phyloP scores from a whole-genome alignment of 2,329 filamentous ascomycete genomes.

The Aspergillus viridinutans region DNA sequence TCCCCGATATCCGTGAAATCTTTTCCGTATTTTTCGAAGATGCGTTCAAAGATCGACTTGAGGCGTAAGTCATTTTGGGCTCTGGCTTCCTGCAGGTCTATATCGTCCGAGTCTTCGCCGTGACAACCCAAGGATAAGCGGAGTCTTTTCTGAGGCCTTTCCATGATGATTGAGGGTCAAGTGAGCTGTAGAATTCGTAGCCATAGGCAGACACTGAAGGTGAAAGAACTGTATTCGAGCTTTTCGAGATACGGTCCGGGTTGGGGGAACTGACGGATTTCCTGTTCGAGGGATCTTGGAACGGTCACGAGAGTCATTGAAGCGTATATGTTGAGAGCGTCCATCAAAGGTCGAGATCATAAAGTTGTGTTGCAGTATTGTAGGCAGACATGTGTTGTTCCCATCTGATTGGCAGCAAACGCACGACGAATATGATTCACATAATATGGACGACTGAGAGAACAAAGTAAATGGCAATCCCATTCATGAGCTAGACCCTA shows the following conservation, averaged over 20 bases:
- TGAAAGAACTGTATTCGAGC: neutral
- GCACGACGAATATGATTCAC: neutral
- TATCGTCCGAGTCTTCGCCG: constrained; percentile 31
- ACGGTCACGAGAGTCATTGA: neutral
- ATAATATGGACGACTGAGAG: neutral
- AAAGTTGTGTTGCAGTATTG: neutral
- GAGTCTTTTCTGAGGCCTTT: constrained; percentile 52
- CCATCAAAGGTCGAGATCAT: neutral
- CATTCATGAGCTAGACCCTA: neutral
- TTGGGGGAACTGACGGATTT: neutral
- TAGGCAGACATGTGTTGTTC: neutral
- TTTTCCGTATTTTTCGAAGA: constrained; percentile 81
- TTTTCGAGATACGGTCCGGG: neutral
- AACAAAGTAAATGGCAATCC: neutral
- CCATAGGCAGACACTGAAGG: neutral
- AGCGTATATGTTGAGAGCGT: neutral
- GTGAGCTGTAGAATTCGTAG: neutral
- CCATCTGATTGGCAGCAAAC: neutral
- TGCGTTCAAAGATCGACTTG: constrained; percentile 79
- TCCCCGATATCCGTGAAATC: constrained; percentile 82
- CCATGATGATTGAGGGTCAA: constrained; percentile 17
- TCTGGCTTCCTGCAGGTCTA: constrained; percentile 59
- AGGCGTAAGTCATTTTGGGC: constrained; percentile 66
- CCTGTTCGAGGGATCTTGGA: neutral
- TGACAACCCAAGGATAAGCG: constrained; percentile 42